Evolutionary conservation across 805 yeast genomes (phyloP), one percentile per base, ranked within the genome.

Genomic region (Ogataea sp.): DNA sequence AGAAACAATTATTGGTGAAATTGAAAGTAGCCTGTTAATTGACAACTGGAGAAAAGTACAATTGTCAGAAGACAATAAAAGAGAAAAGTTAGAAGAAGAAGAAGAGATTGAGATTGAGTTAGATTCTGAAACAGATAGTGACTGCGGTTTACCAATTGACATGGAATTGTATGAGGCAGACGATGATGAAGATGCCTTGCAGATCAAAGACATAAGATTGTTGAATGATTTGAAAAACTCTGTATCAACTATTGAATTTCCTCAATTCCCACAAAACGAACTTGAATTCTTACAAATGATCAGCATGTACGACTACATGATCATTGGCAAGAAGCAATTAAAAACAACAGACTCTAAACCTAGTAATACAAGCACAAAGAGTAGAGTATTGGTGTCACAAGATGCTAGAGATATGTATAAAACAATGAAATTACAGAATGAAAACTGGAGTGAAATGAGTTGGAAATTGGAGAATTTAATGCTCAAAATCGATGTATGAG

Each of bases 251-350:
- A 30, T 43, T n/a, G 42, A 48, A 9, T 39, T 62, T 1, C 44
- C 46, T 0, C 36, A 40, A 13, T 15, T 58, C 4, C 49, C 60
- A 4, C 31, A 26, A 2, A 49, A 52, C 27, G 76, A 71, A 43
- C 35, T 59, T 3, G 54, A 56, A n/a, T 46, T 70, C 6, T 45
- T 67, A 8, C 52, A 58, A 43, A 48, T 59, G 41, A 52, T 65
- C 3, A 55, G 67, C 0, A 33, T 59, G 25, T 68, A 58, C 46
- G 71, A 67, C 32, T 61, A 50, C 32, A 32, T 68, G n/a, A 36
- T 49, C 1, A 38, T 51, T 17, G 3, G n/a, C n/a, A n/a, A n/a
- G n/a, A n/a, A n/a, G n/a, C n/a, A n/a, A n/a, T n/a, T n/a, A n/a
- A n/a, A n/a, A n/a, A n/a, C n/a, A n/a, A n/a, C n/a, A n/a, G n/a